Evolutionary conservation across 2,329 filamentous ascomycete species (phyloP).

Genomic region (Pleurostoma richardsiae): DNA sequence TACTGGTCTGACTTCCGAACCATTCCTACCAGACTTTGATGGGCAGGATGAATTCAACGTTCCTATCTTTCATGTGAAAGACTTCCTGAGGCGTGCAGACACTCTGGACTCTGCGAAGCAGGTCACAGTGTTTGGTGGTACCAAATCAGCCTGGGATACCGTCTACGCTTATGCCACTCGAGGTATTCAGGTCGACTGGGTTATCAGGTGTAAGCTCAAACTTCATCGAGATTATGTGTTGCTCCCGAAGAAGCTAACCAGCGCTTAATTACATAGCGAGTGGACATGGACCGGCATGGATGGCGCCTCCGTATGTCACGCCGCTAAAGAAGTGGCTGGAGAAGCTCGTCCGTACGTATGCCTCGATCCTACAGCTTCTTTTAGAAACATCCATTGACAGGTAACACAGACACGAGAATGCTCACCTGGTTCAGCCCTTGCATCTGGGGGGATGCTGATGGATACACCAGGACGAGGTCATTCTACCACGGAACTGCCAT

Average conservation of each 20-base stretch:
- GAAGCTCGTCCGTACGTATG: conserved; percentile 50
- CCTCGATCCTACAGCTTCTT: neutral
- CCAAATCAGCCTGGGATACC: conserved; percentile 62
- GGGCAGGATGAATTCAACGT: conserved; percentile 39
- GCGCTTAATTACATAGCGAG: neutral
- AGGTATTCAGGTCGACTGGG: conserved; percentile 53
- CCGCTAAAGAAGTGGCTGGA: conserved; percentile 63
- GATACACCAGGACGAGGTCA: conserved; percentile 45
- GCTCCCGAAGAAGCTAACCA: neutral
- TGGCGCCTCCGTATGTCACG: conserved; percentile 59
- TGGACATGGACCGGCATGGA: conserved; percentile 55
- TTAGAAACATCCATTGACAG: neutral
- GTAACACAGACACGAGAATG: conserved; percentile 37
- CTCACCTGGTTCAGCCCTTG: conserved; percentile 73
- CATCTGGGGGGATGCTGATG: conserved; percentile 62
- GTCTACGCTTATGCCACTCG: conserved; percentile 55
- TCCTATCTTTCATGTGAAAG: conserved; percentile 44
- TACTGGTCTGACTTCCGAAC: conserved; percentile 48
- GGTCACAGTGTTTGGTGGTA: conserved; percentile 54
- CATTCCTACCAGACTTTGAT: conserved; percentile 38
- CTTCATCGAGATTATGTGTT: neutral
- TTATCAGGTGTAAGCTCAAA: conserved; percentile 38
- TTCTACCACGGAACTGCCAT: conserved; percentile 54
- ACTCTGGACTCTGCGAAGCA: conserved; percentile 34
- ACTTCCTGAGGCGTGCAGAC: conserved; percentile 34